Base-by-base conservation (phyloP, 306 rosid genomes). In the Vigna nakashimae region DNA sequence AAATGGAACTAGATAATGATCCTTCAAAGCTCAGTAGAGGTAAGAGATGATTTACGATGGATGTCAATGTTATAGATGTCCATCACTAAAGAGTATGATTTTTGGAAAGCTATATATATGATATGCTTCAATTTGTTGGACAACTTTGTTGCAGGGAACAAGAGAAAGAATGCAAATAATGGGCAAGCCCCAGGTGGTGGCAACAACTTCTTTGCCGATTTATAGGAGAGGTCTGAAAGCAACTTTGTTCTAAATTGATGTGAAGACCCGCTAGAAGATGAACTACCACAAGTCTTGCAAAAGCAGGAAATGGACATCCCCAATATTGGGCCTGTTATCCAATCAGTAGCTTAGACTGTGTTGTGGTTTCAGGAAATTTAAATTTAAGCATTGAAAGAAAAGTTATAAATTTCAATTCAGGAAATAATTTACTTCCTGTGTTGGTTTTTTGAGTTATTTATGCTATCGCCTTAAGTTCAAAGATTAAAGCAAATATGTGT, bases 151-250 rank as follows among this genome's bases (percentile, higher is more conserved):
- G 82, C 88, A 91, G 90, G 89, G 81, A 84, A 77, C 45, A 84
- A 84, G 85, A 86, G 38, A 43, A 85, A 77, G 78, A 77, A 62
- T 85, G 71, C 88, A 73, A 87, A 70, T 59, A 78, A 83, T 15
- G 87, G 72, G 32, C 81, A 69, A 3, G 76, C 73, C 22, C 4
- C 9, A 0, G 74, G 66, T 28, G 75, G 46, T 60, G 22, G 86
- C 17, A 78, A 85, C 52, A 71, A 80, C 34, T 91, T 91, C 75
- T 91, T 87, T 72, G 87, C 91, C 9, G 96, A 86, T 84, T 84
- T 89, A 57, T 82, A 88, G 86, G 67, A 60, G 34, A 42, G 50
- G 69, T 59, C 72, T 38, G 62, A 71, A 10, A 49, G 69, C 15
- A 69, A 74, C 55, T 12, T 70, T 58, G 49, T 36, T 62, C 46